phyloP scores from a whole-genome alignment of 1,284 basidiomycete genomes.

The Cryptococcus sp. region DNA sequence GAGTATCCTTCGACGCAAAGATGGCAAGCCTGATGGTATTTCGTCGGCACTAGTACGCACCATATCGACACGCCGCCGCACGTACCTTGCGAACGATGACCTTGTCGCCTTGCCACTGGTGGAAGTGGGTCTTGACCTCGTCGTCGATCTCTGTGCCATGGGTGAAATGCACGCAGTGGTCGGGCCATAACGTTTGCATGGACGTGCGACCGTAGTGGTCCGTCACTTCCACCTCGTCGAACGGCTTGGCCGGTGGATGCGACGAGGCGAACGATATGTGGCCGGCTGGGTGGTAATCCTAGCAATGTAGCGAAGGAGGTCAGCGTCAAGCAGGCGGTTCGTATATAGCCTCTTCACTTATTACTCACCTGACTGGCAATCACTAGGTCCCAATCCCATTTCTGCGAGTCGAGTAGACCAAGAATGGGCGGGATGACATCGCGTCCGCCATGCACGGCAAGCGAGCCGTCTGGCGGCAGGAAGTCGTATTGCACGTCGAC shows the following conservation, averaged over 20 bases:
- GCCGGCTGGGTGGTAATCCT: constrained; percentile 59
- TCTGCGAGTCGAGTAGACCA: constrained; percentile 55
- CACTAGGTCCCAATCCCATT: constrained; percentile 58
- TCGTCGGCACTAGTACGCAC: background rate
- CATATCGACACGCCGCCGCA: background rate
- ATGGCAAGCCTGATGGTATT: constrained; percentile 48
- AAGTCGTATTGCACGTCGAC: constrained; percentile 69
- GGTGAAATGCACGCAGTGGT: constrained; percentile 55
- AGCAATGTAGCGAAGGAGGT: background rate
- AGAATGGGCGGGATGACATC: constrained; percentile 58
- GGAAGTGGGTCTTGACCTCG: constrained; percentile 27
- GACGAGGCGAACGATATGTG: constrained; percentile 68
- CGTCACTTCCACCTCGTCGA: constrained; percentile 52
- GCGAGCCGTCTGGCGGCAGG: constrained; percentile 60
- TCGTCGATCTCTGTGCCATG: constrained; percentile 41
- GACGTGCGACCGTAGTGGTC: constrained; percentile 40
- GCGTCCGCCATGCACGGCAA: constrained; percentile 57
- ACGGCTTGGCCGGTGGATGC: constrained; percentile 56
- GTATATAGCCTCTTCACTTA: background rate
- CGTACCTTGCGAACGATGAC: constrained; percentile 43
- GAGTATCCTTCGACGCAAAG: constrained; percentile 61
- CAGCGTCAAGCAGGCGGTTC: background rate
- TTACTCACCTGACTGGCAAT: constrained; percentile 57
- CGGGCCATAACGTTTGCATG: constrained; percentile 60
- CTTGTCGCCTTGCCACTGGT: constrained; percentile 26